Base-by-base conservation (phyloP, 495 filamentous ascomycete species). In the Penicillium fimorum region DNA sequence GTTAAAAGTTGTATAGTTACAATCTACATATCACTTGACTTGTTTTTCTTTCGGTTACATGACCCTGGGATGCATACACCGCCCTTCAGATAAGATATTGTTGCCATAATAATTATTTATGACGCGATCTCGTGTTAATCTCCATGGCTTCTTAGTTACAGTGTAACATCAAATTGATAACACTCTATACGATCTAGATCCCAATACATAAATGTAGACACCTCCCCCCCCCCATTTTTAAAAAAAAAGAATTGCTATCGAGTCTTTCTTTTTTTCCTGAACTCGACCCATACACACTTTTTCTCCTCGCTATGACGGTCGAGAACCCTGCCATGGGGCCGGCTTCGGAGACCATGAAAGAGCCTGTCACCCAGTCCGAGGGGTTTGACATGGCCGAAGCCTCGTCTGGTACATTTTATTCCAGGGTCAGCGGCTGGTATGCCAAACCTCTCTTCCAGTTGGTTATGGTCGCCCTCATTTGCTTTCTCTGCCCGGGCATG, bases 401-500 rank as follows among this genome's bases (percentile, higher is more conserved):
- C 38, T 27, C 25, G 25, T 5, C 17, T 41, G 38, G 38, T n/a
- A n/a, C 15, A 6, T 4, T 20, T 17, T 41, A 7, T 17, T 18
- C 38, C 38, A 41, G 17, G 17, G 6, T 41, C n/a, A n/a, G 38
- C 6, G 13, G 6, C 27, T 89, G 83, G 80, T 91, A 85, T 70
- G 86, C 87, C 56, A 88, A 85, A 47, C 88, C 88, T 15, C 79
- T 78, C 54, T 54, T 70, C 30, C 74, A 77, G 60, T 61, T 77
- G 24, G 53, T 61, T 13, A 57, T 76, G 47, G 72, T 77, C 27
- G 60, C 72, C 13, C 69, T 77, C 47, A 87, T 91, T 30, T 93
- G 88, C 68, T 92, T 92, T 77, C 67, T 92, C 53, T 92, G 89
- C 67, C 89, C 89, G 20, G 87, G 87, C 64, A 82, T 82, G 80